phyloP scores from a whole-genome alignment of 805 yeast genomes.

The Lachancea sp. region DNA sequence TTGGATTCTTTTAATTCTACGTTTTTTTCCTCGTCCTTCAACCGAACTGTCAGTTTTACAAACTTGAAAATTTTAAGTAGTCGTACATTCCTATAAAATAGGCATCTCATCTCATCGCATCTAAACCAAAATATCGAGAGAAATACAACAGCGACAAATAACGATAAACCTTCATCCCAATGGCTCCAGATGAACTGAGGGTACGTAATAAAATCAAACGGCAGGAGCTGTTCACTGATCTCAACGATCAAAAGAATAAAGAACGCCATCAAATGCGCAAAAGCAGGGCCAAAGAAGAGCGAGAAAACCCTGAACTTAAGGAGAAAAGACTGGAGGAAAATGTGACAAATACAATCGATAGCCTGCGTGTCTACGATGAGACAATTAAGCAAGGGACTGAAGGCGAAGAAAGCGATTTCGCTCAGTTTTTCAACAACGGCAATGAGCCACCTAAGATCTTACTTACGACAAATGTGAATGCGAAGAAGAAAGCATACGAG shows the following conservation, averaged over 20 bases:
- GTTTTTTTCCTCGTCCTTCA: no score
- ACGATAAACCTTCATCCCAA: no score
- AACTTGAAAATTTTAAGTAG: conserved; percentile 1
- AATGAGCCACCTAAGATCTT: conserved; percentile 81
- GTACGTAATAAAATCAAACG: conserved; percentile 76
- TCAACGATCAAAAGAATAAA: conserved; percentile 70
- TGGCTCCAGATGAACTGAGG: conserved; percentile 38
- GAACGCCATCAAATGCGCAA: conserved; percentile 69
- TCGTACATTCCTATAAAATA: neutral
- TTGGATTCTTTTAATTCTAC: no score
- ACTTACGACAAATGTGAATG: conserved; percentile 81
- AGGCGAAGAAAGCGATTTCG: conserved; percentile 34
- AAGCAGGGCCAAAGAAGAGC: conserved; percentile 83
- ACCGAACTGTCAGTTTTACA: neutral
- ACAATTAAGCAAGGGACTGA: conserved; percentile 49
- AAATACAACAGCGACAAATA: no score
- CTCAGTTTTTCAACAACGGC: conserved; percentile 44
- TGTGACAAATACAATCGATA: conserved; percentile 76
- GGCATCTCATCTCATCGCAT: conserved; percentile 3
- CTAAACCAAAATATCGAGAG: no score
- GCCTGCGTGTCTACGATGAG: conserved; percentile 80
- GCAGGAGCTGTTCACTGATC: conserved; percentile 65
- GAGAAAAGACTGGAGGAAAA: conserved; percentile 73
- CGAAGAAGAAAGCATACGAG: conserved; percentile 80
- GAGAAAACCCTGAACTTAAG: conserved; percentile 72